Base-by-base conservation (phyloP, 2,329 filamentous ascomycete genomes). In the Scytalidium lignicola region DNA sequence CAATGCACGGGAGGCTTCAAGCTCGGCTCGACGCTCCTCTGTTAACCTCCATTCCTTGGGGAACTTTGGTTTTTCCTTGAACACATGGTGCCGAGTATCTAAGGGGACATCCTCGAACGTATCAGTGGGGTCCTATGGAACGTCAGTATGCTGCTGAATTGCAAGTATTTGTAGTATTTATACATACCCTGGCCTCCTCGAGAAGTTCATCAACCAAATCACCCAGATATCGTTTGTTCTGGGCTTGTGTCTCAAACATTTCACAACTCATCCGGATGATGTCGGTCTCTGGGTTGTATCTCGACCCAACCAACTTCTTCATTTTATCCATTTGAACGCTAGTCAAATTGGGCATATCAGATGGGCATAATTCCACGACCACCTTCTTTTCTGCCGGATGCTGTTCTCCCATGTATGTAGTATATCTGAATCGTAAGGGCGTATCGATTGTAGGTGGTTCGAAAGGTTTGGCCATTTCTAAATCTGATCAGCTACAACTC, bases 141-240 rank as follows among this genome's bases (percentile, higher is more conserved):
- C 40, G 47, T 63, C 53, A 62, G 55, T 32, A 18, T 9, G 18
- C 19, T 15, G 8, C 32, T 12, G 40, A 20, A 20, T 32, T 41
- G n/a, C n/a, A n/a, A 6, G 23, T 41, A 5, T 46, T 2, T 28
- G 22, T 22, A 22, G 7, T 15, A 29, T n/a, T 21, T 37, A 51
- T 18, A 51, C 67, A 42, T 68, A 80, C 79, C 73, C 83, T 88
- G 51, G 91, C 90, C 64, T 89, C 83, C 6, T 72, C 74, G 51
- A 99, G 71, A 56, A 99, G 72, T 44, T 76, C 80, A 55, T 85
- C 75, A 44, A 97, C 80, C 44, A 90, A 69, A 60, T 95, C 89
- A 47, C 83, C 86, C 19, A 99, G 76, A 66, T 93, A 93, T n/a
- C 89, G 83, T 77, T 97, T 99, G 74, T 99, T 99, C 73, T 97